These are phyloP conservation scores for Mucor velutinosus DNA, from an alignment of 371 early-diverging fungal species.

Conservation along the genomic window DNA sequence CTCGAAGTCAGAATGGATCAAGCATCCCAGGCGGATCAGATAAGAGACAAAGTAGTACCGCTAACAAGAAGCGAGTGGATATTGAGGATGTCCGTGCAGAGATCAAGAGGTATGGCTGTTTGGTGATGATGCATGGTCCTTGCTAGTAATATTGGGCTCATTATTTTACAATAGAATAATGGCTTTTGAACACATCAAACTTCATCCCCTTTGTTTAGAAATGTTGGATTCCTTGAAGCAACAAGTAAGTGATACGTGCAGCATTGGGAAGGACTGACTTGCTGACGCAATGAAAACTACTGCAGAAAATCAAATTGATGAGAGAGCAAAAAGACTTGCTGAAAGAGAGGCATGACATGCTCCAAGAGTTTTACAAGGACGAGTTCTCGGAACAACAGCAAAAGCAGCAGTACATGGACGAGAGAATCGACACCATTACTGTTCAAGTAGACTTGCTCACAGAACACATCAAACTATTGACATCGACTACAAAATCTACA, in stretches of 20 bases:
- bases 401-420: constrained; percentile 73
- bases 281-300: neutral
- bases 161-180: constrained; percentile 1
- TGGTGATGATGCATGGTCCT: neutral
- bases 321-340: constrained; percentile 70
- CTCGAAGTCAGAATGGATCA: constrained; percentile 2
- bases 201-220: constrained; percentile 11
- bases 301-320: constrained; percentile 39
- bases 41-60: neutral
- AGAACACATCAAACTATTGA: constrained; percentile 17
- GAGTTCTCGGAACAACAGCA: constrained; percentile 34
- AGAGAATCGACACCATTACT: constrained; percentile 62
- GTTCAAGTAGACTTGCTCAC: constrained; percentile 30
- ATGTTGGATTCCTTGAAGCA: constrained; percentile 19
- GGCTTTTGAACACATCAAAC: constrained; percentile 15
- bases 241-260: constrained; percentile 2
- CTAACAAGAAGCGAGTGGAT: neutral
- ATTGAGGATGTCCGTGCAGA: constrained; percentile 7
- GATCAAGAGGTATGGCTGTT: constrained; percentile 2
- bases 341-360: constrained; percentile 63
- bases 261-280: neutral
- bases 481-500: neutral
- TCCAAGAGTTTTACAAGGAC: constrained; percentile 33
- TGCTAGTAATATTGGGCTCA: neutral
- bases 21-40: neutral